Percentiles rank a stretch among this genome's conserved stretches.
These are phyloP conservation scores for Kwoniella mangroviensis DNA, from an alignment of 768 basidiomycete genomes.

Conservation along the genomic window DNA sequence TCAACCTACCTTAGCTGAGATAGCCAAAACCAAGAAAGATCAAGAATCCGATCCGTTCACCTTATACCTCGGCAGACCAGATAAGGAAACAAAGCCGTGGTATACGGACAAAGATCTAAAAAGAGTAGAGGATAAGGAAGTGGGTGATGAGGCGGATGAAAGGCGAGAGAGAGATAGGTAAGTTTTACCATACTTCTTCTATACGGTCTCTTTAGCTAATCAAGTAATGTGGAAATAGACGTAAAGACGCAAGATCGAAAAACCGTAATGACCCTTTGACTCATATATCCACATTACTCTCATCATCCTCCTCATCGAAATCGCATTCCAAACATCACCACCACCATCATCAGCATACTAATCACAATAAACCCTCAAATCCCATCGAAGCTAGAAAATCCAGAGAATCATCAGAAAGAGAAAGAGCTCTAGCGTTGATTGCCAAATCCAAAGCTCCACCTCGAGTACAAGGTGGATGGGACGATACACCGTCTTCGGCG, in stretches of 20 bases:
- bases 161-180: conserved; percentile 39
- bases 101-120: conserved; percentile 55
- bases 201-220: neutral
- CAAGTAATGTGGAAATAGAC: conserved; percentile 24
- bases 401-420: conserved; percentile 45
- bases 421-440: conserved; percentile 51
- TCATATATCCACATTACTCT: conserved; percentile 42
- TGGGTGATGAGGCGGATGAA: conserved; percentile 53
- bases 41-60: conserved; percentile 56
- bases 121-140: conserved; percentile 51
- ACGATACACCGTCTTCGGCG: conserved; percentile 45
- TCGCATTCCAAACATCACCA: conserved; percentile 2
- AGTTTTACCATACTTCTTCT: neutral
- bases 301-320: conserved; percentile 23
- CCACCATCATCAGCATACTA: conserved; percentile 4
- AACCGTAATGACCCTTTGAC: conserved; percentile 52
- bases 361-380: conserved; percentile 14
- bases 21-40: conserved; percentile 50
- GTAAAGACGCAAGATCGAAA: conserved; percentile 53
- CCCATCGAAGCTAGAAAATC: conserved; percentile 32
- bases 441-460: conserved; percentile 32
- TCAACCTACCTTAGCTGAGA: conserved; percentile 21
- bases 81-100: conserved; percentile 58
- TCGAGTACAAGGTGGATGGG: conserved; percentile 27
- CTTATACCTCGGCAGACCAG: conserved; percentile 57